Evolutionary conservation across 805 yeast species (phyloP), one percentile per base, ranked within the genome.

Genomic region (Jamesozyma lodderae): DNA sequence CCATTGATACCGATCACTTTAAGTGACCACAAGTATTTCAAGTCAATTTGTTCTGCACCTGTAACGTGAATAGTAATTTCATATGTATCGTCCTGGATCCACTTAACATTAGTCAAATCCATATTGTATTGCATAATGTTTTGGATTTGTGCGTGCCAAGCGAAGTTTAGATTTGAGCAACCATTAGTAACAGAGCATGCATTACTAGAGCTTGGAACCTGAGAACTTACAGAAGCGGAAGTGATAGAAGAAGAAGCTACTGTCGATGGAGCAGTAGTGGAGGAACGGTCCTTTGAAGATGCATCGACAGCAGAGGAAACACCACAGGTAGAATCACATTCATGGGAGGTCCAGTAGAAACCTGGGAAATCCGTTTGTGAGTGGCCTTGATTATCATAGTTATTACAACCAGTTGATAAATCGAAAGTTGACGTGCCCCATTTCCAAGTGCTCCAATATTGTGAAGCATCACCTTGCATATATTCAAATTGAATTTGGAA

Each of bases 361-460:
- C 49, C 51, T 10, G 54, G 48, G 33, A 51, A 38, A 38, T 44
- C 42, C 5, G 53, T 45, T 37, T 47, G 48, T n/a, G 55, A 47
- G 23, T 42, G 42, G 3, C 45, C 46, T 29, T 44, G 40, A 17
- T 42, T 41, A 27, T 48, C 52, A 26, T 33, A 31, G 18, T 38
- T 38, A 26, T 35, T 33, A 36, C 55, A 51, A 18, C 55, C 54
- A 22, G 49, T 44, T 15, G 26, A 27, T 35, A 51, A 34, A 29
- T 46, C 47, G 21, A 49, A 51, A 1, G 44, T 28, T 6, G 43
- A 32, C 7, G 41, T 25, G 17, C 51, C 49, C 46, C 52, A 46
- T 19, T 24, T 23, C 51, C 52, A 49, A 6, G 40, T 31, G 9
- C 26, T n/a, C 14, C 31, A 20, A 28, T 43, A 38, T 13, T 29